phyloP scores from a whole-genome alignment of 1,284 basidiomycete species.

The Ceraceosorus guamensis region DNA sequence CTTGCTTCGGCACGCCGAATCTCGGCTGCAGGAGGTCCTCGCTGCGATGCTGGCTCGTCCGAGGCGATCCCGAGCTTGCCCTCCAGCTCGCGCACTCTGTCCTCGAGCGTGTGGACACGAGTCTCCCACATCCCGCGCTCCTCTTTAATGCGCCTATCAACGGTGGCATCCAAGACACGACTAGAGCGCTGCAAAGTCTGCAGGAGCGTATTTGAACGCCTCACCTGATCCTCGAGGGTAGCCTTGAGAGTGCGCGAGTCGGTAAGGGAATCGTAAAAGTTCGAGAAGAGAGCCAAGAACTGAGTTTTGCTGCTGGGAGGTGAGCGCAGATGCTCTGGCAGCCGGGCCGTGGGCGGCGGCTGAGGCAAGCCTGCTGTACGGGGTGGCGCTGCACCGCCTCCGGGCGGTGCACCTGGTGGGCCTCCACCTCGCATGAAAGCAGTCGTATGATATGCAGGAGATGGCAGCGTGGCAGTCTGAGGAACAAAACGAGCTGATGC shows the following conservation, averaged over 20 bases:
- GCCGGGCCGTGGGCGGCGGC: conserved; percentile 14
- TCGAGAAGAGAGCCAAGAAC: conserved; percentile 43
- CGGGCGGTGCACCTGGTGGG: neutral
- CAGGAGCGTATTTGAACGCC: conserved; percentile 40
- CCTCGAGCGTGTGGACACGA: conserved; percentile 29
- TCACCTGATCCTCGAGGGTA: conserved; percentile 45
- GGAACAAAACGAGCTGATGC: conserved; percentile 21
- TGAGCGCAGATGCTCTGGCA: conserved; percentile 32
- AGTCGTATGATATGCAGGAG: conserved; percentile 42
- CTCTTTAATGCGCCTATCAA: conserved; percentile 35
- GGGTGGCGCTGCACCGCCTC: conserved; percentile 1
- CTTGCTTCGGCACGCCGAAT: too few species aligned
- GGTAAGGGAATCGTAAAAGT: conserved; percentile 43
- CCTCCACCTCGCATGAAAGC: conserved; percentile 15
- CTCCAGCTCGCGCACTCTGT: conserved; percentile 25
- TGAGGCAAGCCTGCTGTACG: conserved; percentile 12
- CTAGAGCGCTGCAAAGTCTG: conserved; percentile 43
- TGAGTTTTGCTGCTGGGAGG: conserved; percentile 34
- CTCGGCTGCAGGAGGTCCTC: too few species aligned
- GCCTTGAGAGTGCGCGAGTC: conserved; percentile 45
- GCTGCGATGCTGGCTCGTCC: too few species aligned
- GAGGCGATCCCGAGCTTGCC: neutral
- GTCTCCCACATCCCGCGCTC: conserved; percentile 34
- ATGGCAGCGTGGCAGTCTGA: conserved; percentile 36
- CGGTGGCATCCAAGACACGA: conserved; percentile 39